Evolutionary conservation across 257 asterid species (phyloP), one percentile per base, ranked within the genome.

Genomic region (Solanum lignicaule): DNA sequence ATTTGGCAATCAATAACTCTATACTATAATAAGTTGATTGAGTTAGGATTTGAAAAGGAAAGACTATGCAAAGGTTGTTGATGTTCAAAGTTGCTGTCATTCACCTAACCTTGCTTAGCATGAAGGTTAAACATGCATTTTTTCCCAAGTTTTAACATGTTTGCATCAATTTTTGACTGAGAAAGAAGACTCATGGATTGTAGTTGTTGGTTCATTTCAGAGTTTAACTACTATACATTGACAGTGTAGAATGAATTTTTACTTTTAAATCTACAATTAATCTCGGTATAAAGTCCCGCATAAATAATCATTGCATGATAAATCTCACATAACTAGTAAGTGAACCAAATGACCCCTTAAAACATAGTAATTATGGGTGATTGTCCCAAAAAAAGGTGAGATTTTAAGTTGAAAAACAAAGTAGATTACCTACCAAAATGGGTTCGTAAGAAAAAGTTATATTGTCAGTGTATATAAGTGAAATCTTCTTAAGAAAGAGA

Each of bases 81-180:
- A 90, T 43, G 66, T 89, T 86, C 48, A 78, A 88, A 91, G 97
- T 93, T 89, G 94, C 93, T 95, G 62, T 94, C 98, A 86, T 27
- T 88, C 92, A 95, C 98, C 98, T 92, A 95, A 94, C 88, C 95
- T 95, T 94, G 98, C 98, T 94, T 95, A 90, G 89, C 88, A 91
- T 86, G 83, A 29, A 90, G 98, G 95, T 84, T 91, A 89, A 73
- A 88, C 60, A 33, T 62, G 84, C 58, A 83, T 15, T 85, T 87
- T 58, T 65, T 85, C 33, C 12, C 41, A 32, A 55, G 72, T 85
- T 58, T 83, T 33, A 20, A 35, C 83, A 75, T 36, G 27, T 23
- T 23, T 75, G 58, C 25, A 38, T 75, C 55, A 75, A 3, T n/a
- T 3, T 76, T 25, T 23, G 52, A 36, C 52, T 36, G 11, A 36